These are phyloP conservation scores for Halenospora varia DNA, from an alignment of 495 filamentous ascomycete species.

Conservation along the genomic window DNA sequence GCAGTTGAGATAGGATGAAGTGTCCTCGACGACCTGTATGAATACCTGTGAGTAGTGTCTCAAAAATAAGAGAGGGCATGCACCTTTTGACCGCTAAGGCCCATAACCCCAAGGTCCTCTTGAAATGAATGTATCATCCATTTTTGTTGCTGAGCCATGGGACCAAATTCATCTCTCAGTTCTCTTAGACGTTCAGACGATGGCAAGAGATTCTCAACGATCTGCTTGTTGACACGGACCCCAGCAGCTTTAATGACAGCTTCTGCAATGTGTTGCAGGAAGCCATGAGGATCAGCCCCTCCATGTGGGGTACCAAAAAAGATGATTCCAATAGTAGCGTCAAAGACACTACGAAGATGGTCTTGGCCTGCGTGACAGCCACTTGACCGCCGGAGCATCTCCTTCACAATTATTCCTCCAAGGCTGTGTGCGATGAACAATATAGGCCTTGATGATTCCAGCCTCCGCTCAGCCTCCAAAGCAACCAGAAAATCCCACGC, in stretches of 20 bases:
- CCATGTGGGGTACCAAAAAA: slow-evolving; percentile 9
- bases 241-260: slow-evolving; percentile 13
- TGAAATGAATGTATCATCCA: slow-evolving; percentile 25
- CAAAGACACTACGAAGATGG: not conserved
- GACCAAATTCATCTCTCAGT: slow-evolving; percentile 22
- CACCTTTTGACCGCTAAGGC: slow-evolving; percentile 11
- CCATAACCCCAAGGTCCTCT: slow-evolving; percentile 16
- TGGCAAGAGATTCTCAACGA: slow-evolving; percentile 21
- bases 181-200: slow-evolving; percentile 21
- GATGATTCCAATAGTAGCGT: not conserved
- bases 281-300: slow-evolving; percentile 14
- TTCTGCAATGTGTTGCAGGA: slow-evolving; percentile 14
- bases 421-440: slow-evolving; percentile 2
- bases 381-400: not conserved
- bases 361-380: not conserved
- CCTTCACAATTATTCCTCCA: slow-evolving; percentile 1
- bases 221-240: slow-evolving; percentile 16
- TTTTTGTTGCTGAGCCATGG: slow-evolving; percentile 16
- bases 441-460: not conserved
- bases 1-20: slow-evolving; percentile 17
- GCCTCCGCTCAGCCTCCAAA: slow-evolving; percentile 9
- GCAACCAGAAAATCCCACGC: slow-evolving; percentile 12
- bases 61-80: not conserved
- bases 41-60: not conserved
- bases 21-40: slow-evolving; percentile 20